Evolutionary conservation across 2,329 filamentous ascomycete genomes (phyloP).

Genomic region (Cladosporium oxysporum): DNA sequence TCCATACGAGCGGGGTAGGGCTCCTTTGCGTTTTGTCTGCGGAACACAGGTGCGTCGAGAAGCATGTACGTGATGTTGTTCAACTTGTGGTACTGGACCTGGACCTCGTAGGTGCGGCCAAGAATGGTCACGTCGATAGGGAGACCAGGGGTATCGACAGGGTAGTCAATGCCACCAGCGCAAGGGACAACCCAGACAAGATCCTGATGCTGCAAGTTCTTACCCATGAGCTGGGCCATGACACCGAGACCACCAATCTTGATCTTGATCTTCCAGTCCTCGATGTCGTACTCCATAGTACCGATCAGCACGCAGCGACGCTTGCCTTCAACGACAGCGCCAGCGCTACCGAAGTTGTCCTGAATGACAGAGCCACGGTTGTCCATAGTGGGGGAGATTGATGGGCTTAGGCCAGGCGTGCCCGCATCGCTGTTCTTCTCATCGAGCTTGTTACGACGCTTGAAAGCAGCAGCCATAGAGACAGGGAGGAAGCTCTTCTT

Average conservation of each 20-base stretch:
- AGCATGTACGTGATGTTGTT: slow-evolving; percentile 70
- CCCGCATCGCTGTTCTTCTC: slow-evolving; percentile 28
- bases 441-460: slow-evolving; percentile 24
- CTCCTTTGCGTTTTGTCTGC: slow-evolving; percentile 62
- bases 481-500: slow-evolving; percentile 43
- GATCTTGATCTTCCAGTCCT: slow-evolving; percentile 70
- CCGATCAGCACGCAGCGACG: slow-evolving; percentile 64
- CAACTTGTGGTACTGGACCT: slow-evolving; percentile 63
- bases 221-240: slow-evolving; percentile 70
- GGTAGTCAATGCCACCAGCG: slow-evolving; percentile 66
- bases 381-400: slow-evolving; percentile 17
- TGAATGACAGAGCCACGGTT: slow-evolving; percentile 28
- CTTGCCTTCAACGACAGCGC: slow-evolving; percentile 29
- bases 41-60: slow-evolving; percentile 66
- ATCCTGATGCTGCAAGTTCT: slow-evolving; percentile 64
- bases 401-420: slow-evolving; percentile 12
- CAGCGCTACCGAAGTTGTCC: slow-evolving; percentile 28
- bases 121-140: slow-evolving; percentile 65
- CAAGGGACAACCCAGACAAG: slow-evolving; percentile 58
- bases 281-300: slow-evolving; percentile 72
- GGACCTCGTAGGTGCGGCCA: slow-evolving; percentile 60
- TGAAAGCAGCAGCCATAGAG: slow-evolving; percentile 24
- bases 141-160: slow-evolving; percentile 58
- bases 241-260: slow-evolving; percentile 71
- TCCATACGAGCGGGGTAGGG: slow-evolving; percentile 70